Base-by-base conservation (phyloP, 2,329 filamentous ascomycete genomes). In the Curvularia hawaiiensis region DNA sequence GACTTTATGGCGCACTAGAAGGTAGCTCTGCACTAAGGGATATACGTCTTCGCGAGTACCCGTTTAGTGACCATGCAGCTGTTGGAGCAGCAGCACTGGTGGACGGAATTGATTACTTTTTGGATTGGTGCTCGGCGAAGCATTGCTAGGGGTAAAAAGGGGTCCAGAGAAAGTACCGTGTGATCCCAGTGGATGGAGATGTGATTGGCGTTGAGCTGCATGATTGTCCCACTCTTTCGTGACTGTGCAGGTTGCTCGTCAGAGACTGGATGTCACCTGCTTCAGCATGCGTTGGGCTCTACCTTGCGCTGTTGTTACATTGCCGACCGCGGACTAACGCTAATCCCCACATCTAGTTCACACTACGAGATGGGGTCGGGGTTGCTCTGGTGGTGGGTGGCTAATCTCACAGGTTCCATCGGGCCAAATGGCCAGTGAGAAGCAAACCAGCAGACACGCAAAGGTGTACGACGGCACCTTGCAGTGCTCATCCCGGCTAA, bases 101-200 rank as follows among this genome's bases (percentile, higher is more conserved):
- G 12, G 72, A 75, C 59, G 71, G 71, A 6, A 66, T 74, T 44
- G 71, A 74, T 41, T 75, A 74, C 47, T 75, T 75, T 44, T 48
- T 71, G 24, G 69, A 74, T 33, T 71, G 67, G 68, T 72, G 50
- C 22, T 54, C 16, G 20, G 54, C 24, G 6, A 51, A 56, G 41
- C 39, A 38, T 35, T 52, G 53, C 33, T 28, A 30, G 43, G 44
- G 16, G 30, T n/a, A 12, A 46, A 46, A 20, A 24, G 22, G 11
- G 44, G 39, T 18, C 43, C 20, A 22, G 33, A 9, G 41, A 24
- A 35, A 43, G 33, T 30, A 24, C 18, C 30, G 46, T 39, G 16
- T 38, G 16, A 24, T 40, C 28, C 31, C 24, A 31, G 33, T 40
- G 43, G 35, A 47, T 53, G 35, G 39, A 47, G 35, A 9, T 12